phyloP scores from a whole-genome alignment of 768 basidiomycete genomes.

The Phlebiopsis flavidoalba region DNA sequence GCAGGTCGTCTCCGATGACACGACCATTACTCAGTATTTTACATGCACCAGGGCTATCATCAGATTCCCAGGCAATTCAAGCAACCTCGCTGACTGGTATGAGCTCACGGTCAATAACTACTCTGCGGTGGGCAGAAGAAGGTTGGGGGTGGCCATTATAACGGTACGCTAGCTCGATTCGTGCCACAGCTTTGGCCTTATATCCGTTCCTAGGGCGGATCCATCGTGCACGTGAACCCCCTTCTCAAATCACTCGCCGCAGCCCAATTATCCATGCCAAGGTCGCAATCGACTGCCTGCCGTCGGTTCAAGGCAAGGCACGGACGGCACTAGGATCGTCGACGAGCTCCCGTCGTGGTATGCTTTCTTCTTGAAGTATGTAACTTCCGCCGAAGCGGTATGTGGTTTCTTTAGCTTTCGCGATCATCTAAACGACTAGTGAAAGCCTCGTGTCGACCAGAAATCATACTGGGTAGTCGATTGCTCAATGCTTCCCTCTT shows the following conservation, averaged over 20 bases:
- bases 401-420: not conserved
- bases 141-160: slow-evolving; percentile 36
- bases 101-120: slow-evolving; percentile 25
- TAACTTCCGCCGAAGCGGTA: slow-evolving; percentile 22
- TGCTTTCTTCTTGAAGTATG: slow-evolving; percentile 28
- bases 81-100: slow-evolving; percentile 22
- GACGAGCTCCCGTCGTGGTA: slow-evolving; percentile 28
- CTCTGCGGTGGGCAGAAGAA: slow-evolving; percentile 26
- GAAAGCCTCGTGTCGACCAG: slow-evolving; percentile 21
- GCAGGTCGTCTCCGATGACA: not conserved
- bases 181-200: slow-evolving; percentile 16
- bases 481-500: slow-evolving; percentile 24
- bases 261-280: slow-evolving; percentile 36
- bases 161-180: slow-evolving; percentile 16
- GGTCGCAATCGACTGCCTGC: slow-evolving; percentile 24
- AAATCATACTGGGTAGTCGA: slow-evolving; percentile 23
- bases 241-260: slow-evolving; percentile 29
- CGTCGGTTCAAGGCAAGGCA: slow-evolving; percentile 23
- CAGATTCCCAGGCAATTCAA: slow-evolving; percentile 18
- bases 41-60: slow-evolving; percentile 21
- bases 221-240: slow-evolving; percentile 39
- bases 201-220: slow-evolving; percentile 16
- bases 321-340: slow-evolving; percentile 26
- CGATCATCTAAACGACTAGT: not conserved
- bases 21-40: not conserved